phyloP scores from a whole-genome alignment of 257 asterid genomes.

The Striga asiatica region DNA sequence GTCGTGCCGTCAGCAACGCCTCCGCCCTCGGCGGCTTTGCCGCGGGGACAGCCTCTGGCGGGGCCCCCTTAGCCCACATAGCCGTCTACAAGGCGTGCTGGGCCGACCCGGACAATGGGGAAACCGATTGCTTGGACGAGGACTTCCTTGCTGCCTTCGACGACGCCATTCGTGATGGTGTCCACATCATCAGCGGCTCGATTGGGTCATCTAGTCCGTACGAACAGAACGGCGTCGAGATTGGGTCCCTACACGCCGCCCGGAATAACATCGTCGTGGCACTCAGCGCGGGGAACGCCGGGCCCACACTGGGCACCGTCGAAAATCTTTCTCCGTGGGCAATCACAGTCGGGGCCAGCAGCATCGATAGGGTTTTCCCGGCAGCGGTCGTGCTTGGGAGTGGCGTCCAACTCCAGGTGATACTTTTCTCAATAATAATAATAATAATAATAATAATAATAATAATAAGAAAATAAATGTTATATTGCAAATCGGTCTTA shows the following conservation, averaged over 20 bases:
- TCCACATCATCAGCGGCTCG: not conserved
- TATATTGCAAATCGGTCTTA: no score
- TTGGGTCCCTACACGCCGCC: no score
- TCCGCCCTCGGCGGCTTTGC: not conserved
- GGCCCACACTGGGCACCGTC: not conserved
- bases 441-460: no score
- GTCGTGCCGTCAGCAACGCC: not conserved
- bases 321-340: not conserved
- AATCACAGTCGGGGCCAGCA: not conserved
- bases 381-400: not conserved
- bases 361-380: not conserved
- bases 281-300: not conserved
- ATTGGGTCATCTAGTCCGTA: no score
- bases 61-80: not conserved
- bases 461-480: no score
- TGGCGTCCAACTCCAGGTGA: not conserved
- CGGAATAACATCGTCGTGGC: not conserved
- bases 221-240: no score
- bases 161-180: not conserved
- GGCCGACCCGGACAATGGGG: no score
- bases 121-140: not conserved
- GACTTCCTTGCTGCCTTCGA: not conserved
- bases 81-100: not conserved
- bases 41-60: not conserved
- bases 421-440: no score